A percentile compares a stretch with the other conserved stretches of the same genome.
These are phyloP conservation scores for Kuraishia piskuri DNA, from an alignment of 805 yeast genomes.

Conservation along the genomic window DNA sequence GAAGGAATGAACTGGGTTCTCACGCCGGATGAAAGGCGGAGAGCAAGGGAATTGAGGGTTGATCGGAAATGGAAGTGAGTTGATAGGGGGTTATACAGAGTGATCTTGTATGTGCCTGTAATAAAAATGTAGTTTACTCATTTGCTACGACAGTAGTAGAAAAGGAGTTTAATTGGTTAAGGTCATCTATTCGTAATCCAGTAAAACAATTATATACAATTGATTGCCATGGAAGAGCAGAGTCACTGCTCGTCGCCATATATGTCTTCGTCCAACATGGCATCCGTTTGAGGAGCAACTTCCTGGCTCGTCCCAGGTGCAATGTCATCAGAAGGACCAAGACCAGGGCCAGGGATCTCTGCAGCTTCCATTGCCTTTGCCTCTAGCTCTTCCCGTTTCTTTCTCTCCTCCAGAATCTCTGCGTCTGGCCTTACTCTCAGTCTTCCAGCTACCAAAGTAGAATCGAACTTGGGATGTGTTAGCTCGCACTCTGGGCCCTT, in stretches of 20 bases:
- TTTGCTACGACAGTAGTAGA: too few relatives aligned
- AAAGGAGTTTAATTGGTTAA: not conserved
- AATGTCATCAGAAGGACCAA: constrained; percentile 1
- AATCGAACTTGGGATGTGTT: constrained; percentile 76
- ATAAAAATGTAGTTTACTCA: not conserved
- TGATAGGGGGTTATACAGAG: not conserved
- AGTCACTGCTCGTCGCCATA: too few relatives aligned
- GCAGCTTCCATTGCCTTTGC: constrained; percentile 3
- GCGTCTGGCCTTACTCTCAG: constrained; percentile 36
- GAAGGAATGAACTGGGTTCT: constrained; percentile 54
- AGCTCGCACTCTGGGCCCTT: constrained; percentile 70
- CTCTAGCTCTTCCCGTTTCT: constrained; percentile 9
- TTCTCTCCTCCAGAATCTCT: constrained; percentile 18
- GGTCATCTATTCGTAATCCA: not conserved
- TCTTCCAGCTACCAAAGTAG: constrained; percentile 31
- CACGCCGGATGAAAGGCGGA: constrained; percentile 65
- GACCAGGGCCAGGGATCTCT: not conserved
- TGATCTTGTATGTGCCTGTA: too few relatives aligned
- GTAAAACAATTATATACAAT: not conserved
- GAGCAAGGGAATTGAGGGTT: constrained; percentile 50
- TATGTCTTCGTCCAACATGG: too few relatives aligned
- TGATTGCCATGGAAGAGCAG: too few relatives aligned
- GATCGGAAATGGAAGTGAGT: constrained; percentile 18
- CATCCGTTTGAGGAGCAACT: not conserved
- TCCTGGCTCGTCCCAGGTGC: not conserved